Base-by-base conservation (phyloP, 306 rosid genomes). In the Quercus mongolica region DNA sequence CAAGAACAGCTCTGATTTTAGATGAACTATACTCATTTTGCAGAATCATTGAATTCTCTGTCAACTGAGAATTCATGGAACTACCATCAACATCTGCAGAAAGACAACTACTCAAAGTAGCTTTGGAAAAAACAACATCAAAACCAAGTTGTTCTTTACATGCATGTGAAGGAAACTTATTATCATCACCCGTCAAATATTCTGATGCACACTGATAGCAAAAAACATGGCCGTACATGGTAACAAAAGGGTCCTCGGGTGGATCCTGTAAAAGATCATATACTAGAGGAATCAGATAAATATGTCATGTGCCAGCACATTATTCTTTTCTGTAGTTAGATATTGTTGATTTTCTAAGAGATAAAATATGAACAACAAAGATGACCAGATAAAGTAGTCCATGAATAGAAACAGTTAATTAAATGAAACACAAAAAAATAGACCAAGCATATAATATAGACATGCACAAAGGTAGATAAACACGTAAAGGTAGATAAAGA, bases 181-280 rank as follows among this genome's bases (percentile, higher is more conserved):
- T 91, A 57, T 95, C 96, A 79, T 91, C 97, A 33, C 94, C 91
- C 0, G 91, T 89, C 94, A 93, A 70, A 86, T 76, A 79, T 56
- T 95, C 98, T 28, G 94, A 90, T 51, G 93, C 90, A 74, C 98
- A 95, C 73, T 93, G 94, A 83, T 88, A 89, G 87, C 98, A 95
- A 88, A 91, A 93, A 79, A 93, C 96, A 86, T 95, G 99, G 75
- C 97, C 89, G 78, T 98, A 95, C 96, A 90, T 86, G 0, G 98
- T 91, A 77, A 93, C 86, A 84, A 93, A 93, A 71, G 98, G 90
- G 73, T 87, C 86, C 69, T 93, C 97, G 18, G 97, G 97, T 61
- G 95, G 81, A 79, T 95, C 99, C 98, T 95, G 92, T 81, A 81
- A 86, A 86, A 88, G 71, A 84, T 80, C 58, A 76, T 38, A 58